These are phyloP conservation scores for Tuber calosporum DNA, from an alignment of 495 filamentous ascomycete species.

Conservation along the genomic window DNA sequence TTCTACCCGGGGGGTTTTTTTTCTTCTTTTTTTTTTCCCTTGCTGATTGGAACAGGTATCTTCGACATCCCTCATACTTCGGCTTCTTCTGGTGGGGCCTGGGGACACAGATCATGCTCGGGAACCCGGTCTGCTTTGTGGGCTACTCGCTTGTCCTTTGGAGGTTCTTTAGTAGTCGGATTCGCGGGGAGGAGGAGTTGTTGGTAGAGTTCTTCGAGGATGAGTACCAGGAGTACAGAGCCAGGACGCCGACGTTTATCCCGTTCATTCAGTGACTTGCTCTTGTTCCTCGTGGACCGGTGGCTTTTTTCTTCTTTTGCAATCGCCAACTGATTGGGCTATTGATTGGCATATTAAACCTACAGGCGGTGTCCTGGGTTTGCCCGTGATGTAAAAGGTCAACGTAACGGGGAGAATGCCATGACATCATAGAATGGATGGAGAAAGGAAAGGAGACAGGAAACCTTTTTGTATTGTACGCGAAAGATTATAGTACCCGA, in stretches of 20 bases:
- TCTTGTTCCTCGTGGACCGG: not conserved
- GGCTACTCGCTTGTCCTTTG: constrained; percentile 70
- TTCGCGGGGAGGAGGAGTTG: constrained; percentile 67
- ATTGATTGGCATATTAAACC: not conserved
- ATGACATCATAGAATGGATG: not conserved
- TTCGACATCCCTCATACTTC: constrained; percentile 89
- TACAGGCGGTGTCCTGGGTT: not conserved
- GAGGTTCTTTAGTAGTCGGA: constrained; percentile 70
- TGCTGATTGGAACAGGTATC: constrained; percentile 49
- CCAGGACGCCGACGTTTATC: constrained; percentile 63
- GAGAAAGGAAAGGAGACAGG: not conserved
- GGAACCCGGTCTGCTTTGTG: constrained; percentile 70
- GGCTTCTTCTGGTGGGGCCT: constrained; percentile 97
- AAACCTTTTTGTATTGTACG: not conserved
- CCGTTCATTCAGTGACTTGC: constrained; percentile 53
- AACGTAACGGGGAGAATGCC: not conserved
- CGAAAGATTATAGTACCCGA: not conserved
- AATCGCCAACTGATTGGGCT: not conserved
- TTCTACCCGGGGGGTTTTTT: too few species aligned
- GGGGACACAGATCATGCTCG: constrained; percentile 85
- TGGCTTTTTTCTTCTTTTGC: not conserved
- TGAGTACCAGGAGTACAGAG: constrained; percentile 69
- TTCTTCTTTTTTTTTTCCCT: not conserved
- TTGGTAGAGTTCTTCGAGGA: constrained; percentile 75
- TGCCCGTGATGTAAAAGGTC: not conserved